These are phyloP conservation scores for Marasmius oreades DNA, from an alignment of 1,284 basidiomycete species.

Conservation along the genomic window DNA sequence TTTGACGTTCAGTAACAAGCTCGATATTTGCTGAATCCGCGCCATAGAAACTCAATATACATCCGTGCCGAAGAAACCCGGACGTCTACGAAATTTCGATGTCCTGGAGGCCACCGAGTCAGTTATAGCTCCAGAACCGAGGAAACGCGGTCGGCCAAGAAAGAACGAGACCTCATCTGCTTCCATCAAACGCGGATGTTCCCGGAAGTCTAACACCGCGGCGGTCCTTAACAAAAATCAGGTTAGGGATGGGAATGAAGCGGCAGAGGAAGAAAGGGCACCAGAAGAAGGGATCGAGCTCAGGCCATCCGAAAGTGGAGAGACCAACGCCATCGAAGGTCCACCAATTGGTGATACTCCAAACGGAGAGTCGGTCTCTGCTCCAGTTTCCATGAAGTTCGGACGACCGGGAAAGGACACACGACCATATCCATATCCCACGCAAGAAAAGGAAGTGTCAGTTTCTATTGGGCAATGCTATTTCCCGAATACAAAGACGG, in stretches of 20 bases:
- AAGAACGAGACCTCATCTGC: constrained; percentile 18
- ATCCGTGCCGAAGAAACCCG: constrained; percentile 14
- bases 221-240: too few relatives aligned
- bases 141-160: constrained; percentile 34
- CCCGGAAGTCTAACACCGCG: too few relatives aligned
- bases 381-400: not conserved
- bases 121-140: constrained; percentile 17
- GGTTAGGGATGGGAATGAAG: too few relatives aligned
- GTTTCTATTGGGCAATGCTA: too few relatives aligned
- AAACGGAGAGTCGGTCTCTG: not conserved
- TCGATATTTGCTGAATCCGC: not conserved
- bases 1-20: not conserved
- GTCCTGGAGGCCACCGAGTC: constrained; percentile 8
- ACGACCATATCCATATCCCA: too few relatives aligned
- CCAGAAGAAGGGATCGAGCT: too few relatives aligned
- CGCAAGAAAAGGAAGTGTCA: too few relatives aligned
- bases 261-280: too few relatives aligned
- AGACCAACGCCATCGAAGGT: too few relatives aligned
- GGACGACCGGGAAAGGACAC: not conserved
- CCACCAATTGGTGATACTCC: not conserved
- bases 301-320: too few relatives aligned
- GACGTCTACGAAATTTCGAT: constrained; percentile 17
- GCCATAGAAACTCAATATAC: not conserved
- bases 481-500: too few relatives aligned
- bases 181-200: too few relatives aligned